Base-by-base conservation (phyloP, 306 rosid genomes). In the Quercus ilex region DNA sequence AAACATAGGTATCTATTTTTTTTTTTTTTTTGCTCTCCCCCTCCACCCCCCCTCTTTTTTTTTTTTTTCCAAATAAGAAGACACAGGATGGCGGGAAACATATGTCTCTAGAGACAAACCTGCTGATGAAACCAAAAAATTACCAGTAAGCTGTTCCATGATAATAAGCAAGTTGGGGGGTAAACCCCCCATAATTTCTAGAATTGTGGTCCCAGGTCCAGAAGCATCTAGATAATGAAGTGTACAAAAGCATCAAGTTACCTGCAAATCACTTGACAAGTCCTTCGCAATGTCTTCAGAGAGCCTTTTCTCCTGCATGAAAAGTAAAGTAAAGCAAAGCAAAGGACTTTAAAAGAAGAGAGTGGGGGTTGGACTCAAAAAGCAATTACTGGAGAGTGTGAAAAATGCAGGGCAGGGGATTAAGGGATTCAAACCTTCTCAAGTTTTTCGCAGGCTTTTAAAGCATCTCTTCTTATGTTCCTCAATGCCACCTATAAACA, bases 381-480 rank as follows among this genome's bases (percentile, higher is more conserved):
- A 81, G 17, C 5, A 77, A 81, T 4, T 35, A 62, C 20, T 35
- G 57, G 73, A 76, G 49, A 55, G 56, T 59, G 77, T 60, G 26
- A 71, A 55, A 74, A 77, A 64, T 67, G 64, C 52, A 55, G 55
- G 46, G 1, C 20, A 68, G 46, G 65, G 58, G 81, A 77, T 76
- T 81, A 17, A 76, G 85, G 64, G 68, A 79, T 85, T 81, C 73
- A 79, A 77, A 93, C 99, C 99, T 96, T 96, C 88, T 96, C 97
- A 74, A 96, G 98, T 79, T 96, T 96, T 57, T 93, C 97, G 78
- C 88, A 91, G 80, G 98, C 96, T 86, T 91, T 96, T 79, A 96
- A 71, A 67, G 93, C 93, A 89, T 96, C 99, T 86, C 99, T 93
- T 87, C 99, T 88, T 85, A 96, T 91, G 78, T 96, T 96, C 91